Evolutionary conservation across 257 asterid genomes (phyloP), one percentile per base, ranked within the genome.

Genomic region (Nicotiana otophora): DNA sequence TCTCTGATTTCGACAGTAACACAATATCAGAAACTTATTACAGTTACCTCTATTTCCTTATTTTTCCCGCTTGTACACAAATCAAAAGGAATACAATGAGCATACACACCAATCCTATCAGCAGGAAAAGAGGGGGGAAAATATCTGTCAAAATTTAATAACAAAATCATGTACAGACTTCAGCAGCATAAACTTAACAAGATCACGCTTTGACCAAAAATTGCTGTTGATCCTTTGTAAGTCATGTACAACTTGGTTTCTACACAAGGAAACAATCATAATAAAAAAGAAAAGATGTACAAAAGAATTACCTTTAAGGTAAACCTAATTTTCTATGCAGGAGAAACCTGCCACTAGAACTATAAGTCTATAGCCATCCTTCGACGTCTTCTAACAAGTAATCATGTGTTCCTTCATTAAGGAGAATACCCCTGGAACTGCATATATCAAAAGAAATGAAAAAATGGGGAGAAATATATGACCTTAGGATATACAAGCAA

Each of bases 171-270:
- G 57, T 39, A 69, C 77, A 39, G 23, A 69, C 19, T 69, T 69
- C 57, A 69, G 30, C 30, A 69, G 58, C 78, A 69, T 69, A 69
- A 39, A 69, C 57, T 69, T 1, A 39, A 39, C 39, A 19, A 72
- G 28, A 48, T 23, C 61, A 48, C 23, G 61, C 83, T 84, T 81
- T 75, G 58, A 23, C 81, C 84, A 86, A 88, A 85, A 80, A 86
- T 69, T 77, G 82, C 83, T 80, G 33, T 81, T 60, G 84, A 77
- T 86, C 65, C 36, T 75, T 83, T 84, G 76, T 67, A 81, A 82
- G 81, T 78, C 83, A 88, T 87, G 60, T 85, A 87, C 90, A 91
- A 39, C 78, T 80, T 84, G 72, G 64, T 33, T 78, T 65, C 89
- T 64, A 74, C 79, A 74, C 39, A 14, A 74, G 83, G 61, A 67